phyloP scores from a whole-genome alignment of 2,329 filamentous ascomycete genomes.

The Aspergillus transmontanensis region DNA sequence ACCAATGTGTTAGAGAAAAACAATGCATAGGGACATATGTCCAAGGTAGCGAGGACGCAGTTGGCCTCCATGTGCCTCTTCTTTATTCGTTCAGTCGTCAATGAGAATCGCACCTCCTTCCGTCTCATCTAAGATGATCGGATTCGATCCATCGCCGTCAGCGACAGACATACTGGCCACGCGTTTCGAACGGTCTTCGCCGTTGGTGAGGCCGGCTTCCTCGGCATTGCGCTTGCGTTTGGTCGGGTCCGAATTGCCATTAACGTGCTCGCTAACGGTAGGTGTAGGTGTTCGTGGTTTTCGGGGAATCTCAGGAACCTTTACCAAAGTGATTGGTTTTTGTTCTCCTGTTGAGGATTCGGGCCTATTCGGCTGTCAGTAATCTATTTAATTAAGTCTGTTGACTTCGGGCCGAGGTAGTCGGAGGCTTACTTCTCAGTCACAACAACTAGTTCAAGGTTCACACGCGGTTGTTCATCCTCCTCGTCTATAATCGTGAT shows the following conservation, averaged over 20 bases:
- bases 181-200: slow-evolving; percentile 46
- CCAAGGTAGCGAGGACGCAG: neutral
- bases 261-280: slow-evolving; percentile 33
- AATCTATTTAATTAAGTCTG: neutral
- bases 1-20: neutral
- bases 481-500: slow-evolving; percentile 83
- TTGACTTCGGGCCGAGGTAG: neutral
- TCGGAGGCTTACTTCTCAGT: slow-evolving; percentile 31
- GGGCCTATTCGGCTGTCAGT: slow-evolving; percentile 24
- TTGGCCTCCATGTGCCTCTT: neutral
- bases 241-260: slow-evolving; percentile 26
- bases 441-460: slow-evolving; percentile 67
- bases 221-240: slow-evolving; percentile 52
- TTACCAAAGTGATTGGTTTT: slow-evolving; percentile 44
- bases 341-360: slow-evolving; percentile 37
- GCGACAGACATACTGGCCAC: slow-evolving; percentile 37
- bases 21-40: neutral
- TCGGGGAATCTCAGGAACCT: slow-evolving; percentile 49
- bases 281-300: slow-evolving; percentile 45
- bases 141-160: slow-evolving; percentile 44
- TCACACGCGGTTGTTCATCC: slow-evolving; percentile 68
- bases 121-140: slow-evolving; percentile 52
- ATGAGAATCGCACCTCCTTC: slow-evolving; percentile 68
- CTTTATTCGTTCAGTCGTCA: slow-evolving; percentile 36
- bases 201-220: slow-evolving; percentile 39